Base-by-base conservation (phyloP, 208 protist genomes). In the Trypanosoma theileri region DNA sequence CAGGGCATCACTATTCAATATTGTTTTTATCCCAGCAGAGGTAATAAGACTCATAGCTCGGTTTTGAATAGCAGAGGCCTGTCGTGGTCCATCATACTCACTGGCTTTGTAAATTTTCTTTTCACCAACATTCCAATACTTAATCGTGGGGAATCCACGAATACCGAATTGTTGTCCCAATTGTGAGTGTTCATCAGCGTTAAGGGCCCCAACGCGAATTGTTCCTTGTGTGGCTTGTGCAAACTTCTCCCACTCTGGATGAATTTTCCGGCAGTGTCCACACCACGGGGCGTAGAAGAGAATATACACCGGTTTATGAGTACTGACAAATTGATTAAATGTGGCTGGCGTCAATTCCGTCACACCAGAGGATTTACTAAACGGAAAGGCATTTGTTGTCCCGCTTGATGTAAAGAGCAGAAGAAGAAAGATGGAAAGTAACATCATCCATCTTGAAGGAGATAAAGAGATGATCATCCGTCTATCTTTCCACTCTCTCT, bases 251-350 rank as follows among this genome's bases (percentile, higher is more conserved):
- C 84, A 96, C 63, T 96, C 87, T 4, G 85, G 82, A 69, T 96
- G 87, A 41, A 98, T 85, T 13, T 80, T 73, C 67, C 95, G 95
- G 89, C 97, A 99, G 82, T 98, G 96, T 14, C 96, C 96, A 70
- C 97, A 99, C 97, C 96, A 98, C 63, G 95, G 93, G 21, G 94
- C 94, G 67, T 98, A 98, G 66, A 98, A 98, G 67, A 97, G 82
- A 31, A 97, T 62, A 21, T 93, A 82, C 1, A 92, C 88, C 8
- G 93, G 93, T 65, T 97, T 97, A 80, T 97, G 93, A 3, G 90
- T 80, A n/a, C 85, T 68, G 0, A 96, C 59, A 69, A 96, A 97
- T 0, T n/a, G 19, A 26, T 57, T 44, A 22, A 97, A 73, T 6
- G 73, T 88, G 3, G 71, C 53, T 1, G 86, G 81, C 1, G 79